These are phyloP conservation scores for Talaromyces albobiverticillius DNA, from an alignment of 2,329 filamentous ascomycete genomes.

Conservation along the genomic window DNA sequence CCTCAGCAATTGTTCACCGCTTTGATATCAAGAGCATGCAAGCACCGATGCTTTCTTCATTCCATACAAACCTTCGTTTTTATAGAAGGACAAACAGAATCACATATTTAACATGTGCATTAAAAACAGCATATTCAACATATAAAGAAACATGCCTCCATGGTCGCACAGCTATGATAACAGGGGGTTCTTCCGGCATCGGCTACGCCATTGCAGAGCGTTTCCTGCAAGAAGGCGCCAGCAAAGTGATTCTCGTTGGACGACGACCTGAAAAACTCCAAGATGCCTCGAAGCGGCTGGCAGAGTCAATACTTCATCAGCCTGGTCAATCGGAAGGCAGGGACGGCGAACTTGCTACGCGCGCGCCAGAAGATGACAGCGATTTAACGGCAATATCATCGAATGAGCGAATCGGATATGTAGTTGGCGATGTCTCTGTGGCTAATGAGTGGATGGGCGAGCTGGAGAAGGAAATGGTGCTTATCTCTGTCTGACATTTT, in stretches of 20 bases:
- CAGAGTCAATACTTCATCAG: conserved; percentile 11
- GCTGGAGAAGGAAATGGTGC: conserved; percentile 39
- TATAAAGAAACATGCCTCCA: conserved; percentile 21
- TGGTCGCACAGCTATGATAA: conserved; percentile 53
- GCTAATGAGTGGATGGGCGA: conserved; percentile 32
- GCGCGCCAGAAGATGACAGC: conserved; percentile 19
- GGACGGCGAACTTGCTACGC: conserved; percentile 18
- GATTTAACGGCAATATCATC: not conserved
- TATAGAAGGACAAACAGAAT: not conserved
- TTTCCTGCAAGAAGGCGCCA: conserved; percentile 63
- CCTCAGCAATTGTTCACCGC: not conserved
- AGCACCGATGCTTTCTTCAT: not conserved
- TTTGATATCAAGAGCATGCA: not conserved
- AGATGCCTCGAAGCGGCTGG: conserved; percentile 30
- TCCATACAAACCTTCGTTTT: not conserved
- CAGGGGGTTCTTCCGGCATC: conserved; percentile 69
- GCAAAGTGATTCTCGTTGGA: conserved; percentile 59
- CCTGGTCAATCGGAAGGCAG: not conserved
- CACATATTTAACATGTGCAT: conserved; percentile 2
- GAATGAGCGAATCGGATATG: conserved; percentile 20
- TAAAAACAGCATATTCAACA: conserved; percentile 12
- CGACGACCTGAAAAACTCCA: conserved; percentile 51
- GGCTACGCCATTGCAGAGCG: conserved; percentile 64
- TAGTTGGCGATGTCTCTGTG: conserved; percentile 39
- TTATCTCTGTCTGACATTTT: not conserved